Evolutionary conservation across 257 asterid species (phyloP), one percentile per base, ranked within the genome.

Genomic region (Thymus quinquecostatus): DNA sequence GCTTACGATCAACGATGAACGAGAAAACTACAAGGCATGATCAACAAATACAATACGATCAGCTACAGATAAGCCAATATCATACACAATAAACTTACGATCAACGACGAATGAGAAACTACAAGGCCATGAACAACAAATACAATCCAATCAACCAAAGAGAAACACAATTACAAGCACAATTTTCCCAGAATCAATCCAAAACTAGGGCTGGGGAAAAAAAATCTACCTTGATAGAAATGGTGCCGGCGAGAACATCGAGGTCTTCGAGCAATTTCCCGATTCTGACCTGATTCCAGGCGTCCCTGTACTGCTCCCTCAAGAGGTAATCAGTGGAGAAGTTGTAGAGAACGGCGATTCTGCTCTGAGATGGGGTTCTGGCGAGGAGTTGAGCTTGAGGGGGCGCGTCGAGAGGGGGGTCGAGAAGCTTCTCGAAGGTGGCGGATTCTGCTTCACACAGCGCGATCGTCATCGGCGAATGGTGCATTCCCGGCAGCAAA

Each of bases 401-500:
- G 11, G 97, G 98, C 0, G 96, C 97, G 79, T 93, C 96, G 29
- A 93, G 85, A 11, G 96, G 96, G 44, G 98, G 98, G 75, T 93
- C 96, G 27, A 93, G 90, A 68, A 93, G 88, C 72, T 93, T 85
- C 73, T 91, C 97, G 64, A 93, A 93, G 8, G 83, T 85, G 65
- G 83, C 87, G 12, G 96, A 81, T 89, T 92, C 83, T 0, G 93
- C 86, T 66, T 89, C 98, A 96, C 96, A 93, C 13, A 93, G 86
- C 33, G 96, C 97, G 68, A 71, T 77, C 1, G 98, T 93, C 38
- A 93, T 96, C 0, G 98, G 98, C 7, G 98, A 91, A 73, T 89
- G 96, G 79, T 93, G 87, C 97, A 91, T 91, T 51, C 97, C 98
- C 1, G 98, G 96, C 98, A 97, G 91, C 66, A 93, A 74, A 74